Percentiles rank a stretch among this genome's conserved stretches.
These are phyloP conservation scores for Plantago ovata DNA, from an alignment of 257 asterid species.

Conservation along the genomic window DNA sequence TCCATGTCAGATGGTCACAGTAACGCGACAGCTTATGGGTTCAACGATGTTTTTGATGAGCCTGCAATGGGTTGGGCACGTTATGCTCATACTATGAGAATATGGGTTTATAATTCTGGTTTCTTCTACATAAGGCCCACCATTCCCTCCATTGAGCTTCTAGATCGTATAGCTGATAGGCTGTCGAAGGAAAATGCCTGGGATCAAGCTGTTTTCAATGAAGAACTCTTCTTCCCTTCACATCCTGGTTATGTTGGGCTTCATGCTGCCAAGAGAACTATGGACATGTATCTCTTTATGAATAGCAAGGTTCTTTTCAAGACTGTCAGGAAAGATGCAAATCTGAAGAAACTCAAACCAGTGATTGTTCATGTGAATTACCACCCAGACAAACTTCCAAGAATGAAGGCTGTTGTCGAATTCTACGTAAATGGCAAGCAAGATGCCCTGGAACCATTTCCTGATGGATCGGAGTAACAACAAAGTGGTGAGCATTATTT, in stretches of 20 bases:
- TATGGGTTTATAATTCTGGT: constrained; percentile 86
- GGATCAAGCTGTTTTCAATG: constrained; percentile 89
- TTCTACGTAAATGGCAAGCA: constrained; percentile 68
- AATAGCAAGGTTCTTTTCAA: constrained; percentile 84
- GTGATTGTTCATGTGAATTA: constrained; percentile 76
- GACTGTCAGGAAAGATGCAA: constrained; percentile 59
- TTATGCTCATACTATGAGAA: constrained; percentile 78
- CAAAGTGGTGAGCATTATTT: constrained; percentile 12
- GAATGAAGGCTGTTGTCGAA: constrained; percentile 77
- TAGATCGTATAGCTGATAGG: constrained; percentile 70
- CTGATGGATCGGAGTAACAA: constrained; percentile 58
- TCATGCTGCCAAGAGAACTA: constrained; percentile 69
- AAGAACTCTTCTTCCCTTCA: constrained; percentile 75
- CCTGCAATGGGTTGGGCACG: constrained; percentile 89
- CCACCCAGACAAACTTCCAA: constrained; percentile 71
- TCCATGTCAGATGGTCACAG: constrained; percentile 85
- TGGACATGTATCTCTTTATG: constrained; percentile 74
- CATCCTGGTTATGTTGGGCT: constrained; percentile 77
- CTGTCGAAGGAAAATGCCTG: constrained; percentile 49
- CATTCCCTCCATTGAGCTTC: constrained; percentile 69
- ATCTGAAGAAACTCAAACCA: constrained; percentile 55
- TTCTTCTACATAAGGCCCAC: constrained; percentile 83
- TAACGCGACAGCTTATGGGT: constrained; percentile 81
- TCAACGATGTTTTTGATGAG: constrained; percentile 68
- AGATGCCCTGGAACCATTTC: constrained; percentile 68